These are phyloP conservation scores for Gigaspora rosea DNA, from an alignment of 192 early-diverging fungal genomes.

Conservation along the genomic window DNA sequence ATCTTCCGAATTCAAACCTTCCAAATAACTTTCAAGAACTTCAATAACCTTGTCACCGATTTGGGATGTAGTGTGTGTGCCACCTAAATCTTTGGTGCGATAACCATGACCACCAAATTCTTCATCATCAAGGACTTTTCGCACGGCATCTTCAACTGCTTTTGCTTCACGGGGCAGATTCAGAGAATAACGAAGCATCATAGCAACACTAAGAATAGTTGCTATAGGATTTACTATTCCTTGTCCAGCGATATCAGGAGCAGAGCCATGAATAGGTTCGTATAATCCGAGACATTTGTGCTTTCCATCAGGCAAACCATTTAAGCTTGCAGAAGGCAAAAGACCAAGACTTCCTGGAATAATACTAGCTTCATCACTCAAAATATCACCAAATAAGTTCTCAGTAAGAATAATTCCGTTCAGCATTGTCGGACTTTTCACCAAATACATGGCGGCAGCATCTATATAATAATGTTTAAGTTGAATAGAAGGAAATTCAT, in stretches of 20 bases:
- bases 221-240: constrained; percentile 97
- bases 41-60: constrained; percentile 91
- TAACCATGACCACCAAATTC: constrained; percentile 67
- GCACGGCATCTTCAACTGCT: constrained; percentile 90
- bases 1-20: constrained; percentile 52
- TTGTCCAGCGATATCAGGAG: constrained; percentile 98
- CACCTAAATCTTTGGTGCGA: constrained; percentile 91
- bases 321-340: constrained; percentile 89
- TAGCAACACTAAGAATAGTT: constrained; percentile 92
- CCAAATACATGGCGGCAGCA: constrained; percentile 96
- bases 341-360: constrained; percentile 95
- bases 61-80: constrained; percentile 79
- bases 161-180: constrained; percentile 87
- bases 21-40: constrained; percentile 64
- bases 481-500: constrained; percentile 87
- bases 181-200: constrained; percentile 95
- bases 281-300: constrained; percentile 82
- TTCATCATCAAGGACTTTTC: constrained; percentile 84
- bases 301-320: constrained; percentile 77
- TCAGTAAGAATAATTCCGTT: constrained; percentile 98
- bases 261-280: constrained; percentile 99
- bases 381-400: constrained; percentile 99
- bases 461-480: constrained; percentile 95
- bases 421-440: constrained; percentile 83
- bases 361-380: constrained; percentile 93